phyloP scores from a whole-genome alignment of 306 rosid genomes.

The Hippophae rhamnoides region DNA sequence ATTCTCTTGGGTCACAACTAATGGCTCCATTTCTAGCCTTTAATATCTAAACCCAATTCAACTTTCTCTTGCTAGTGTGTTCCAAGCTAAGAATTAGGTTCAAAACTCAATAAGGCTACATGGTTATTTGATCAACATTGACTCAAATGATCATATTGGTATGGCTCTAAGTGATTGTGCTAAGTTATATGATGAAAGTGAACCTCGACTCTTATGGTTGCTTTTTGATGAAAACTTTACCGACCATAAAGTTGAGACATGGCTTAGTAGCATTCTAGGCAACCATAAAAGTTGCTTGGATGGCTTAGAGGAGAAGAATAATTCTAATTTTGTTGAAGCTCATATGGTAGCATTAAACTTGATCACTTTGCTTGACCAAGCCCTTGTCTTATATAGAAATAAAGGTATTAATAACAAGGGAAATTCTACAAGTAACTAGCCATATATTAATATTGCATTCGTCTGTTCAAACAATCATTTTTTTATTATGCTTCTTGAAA shows the following conservation, averaged over 20 bases:
- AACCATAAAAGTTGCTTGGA: conserved; percentile 50
- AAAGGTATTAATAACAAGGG: background rate
- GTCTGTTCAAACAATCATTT: too few relatives aligned
- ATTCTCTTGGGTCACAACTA: conserved; percentile 16
- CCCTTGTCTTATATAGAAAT: conserved; percentile 33
- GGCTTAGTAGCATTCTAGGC: conserved; percentile 47
- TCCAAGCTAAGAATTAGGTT: conserved; percentile 28
- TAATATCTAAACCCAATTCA: conserved; percentile 25
- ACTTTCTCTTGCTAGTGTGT: conserved; percentile 24
- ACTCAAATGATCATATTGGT: background rate
- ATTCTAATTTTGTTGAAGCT: background rate
- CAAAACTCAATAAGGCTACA: conserved; percentile 11
- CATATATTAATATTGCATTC: too few relatives aligned
- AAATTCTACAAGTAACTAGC: conserved; percentile 2
- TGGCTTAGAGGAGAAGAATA: conserved; percentile 36
- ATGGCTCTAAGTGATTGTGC: conserved; percentile 43
- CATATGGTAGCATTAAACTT: conserved; percentile 22
- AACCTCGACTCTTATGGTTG: conserved; percentile 25
- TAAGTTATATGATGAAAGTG: conserved; percentile 53
- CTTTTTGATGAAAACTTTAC: conserved; percentile 15
- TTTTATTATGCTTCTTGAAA: too few relatives aligned
- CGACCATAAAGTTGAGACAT: conserved; percentile 31
- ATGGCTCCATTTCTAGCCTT: conserved; percentile 20
- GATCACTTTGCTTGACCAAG: conserved; percentile 31
- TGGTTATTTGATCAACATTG: background rate